A percentile compares a stretch with the other conserved stretches of the same genome.
phyloP scores from a whole-genome alignment of 2,329 filamentous ascomycete species.

The Fusarium sp. region DNA sequence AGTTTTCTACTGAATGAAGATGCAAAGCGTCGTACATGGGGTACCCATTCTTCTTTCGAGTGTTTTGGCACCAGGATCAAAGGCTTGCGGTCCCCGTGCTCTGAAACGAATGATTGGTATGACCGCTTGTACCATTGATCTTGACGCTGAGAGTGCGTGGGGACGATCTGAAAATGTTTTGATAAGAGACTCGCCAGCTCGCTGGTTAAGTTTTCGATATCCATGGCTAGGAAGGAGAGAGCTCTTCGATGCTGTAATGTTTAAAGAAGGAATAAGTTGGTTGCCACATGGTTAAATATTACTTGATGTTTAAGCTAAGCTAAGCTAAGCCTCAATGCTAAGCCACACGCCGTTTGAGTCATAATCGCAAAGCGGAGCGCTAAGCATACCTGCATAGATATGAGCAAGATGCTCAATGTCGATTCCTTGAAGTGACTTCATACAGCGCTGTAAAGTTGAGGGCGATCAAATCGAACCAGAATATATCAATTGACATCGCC shows the following conservation, averaged over 20 bases:
- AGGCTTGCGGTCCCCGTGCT: neutral
- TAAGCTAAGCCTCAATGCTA: neutral
- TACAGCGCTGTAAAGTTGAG: no score
- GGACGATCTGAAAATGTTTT: constrained; percentile 4
- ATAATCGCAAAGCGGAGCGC: neutral
- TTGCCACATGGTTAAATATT: neutral
- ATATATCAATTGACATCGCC: no score
- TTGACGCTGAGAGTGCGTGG: constrained; percentile 15
- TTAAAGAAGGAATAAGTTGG: no score
- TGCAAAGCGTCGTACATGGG: neutral
- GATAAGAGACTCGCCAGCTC: neutral
- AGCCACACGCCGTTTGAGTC: neutral
- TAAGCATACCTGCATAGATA: no score
- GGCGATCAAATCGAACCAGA: no score
- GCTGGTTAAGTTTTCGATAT: fast-evolving
- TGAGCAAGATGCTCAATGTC: no score
- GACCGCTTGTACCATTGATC: constrained; percentile 25
- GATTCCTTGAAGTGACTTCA: no score
- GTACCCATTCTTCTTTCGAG: constrained; percentile 1
- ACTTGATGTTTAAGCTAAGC: neutral
- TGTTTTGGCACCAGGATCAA: neutral
- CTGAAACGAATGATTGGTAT: neutral
- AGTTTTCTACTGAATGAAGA: neutral
- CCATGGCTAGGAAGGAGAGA: fast-evolving
- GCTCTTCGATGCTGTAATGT: fast-evolving